Evolutionary conservation across 2,329 filamentous ascomycete species (phyloP).

Genomic region (Helotiales sp.): DNA sequence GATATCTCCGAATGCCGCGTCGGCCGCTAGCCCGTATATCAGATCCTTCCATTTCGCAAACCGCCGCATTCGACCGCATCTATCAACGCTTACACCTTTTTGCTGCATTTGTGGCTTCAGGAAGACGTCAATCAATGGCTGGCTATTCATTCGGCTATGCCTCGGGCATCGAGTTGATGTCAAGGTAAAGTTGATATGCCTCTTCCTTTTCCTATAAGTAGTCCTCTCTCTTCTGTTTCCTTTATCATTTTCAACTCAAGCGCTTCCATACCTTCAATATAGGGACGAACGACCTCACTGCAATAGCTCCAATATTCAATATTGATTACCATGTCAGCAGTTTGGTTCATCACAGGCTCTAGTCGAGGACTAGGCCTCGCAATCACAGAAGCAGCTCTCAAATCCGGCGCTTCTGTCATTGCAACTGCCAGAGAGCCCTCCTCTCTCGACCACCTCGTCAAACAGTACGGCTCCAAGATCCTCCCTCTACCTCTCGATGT

Average conservation of each 20-base stretch:
- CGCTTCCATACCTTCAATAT: background rate
- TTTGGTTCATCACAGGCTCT: slow-evolving; percentile 50
- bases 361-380: slow-evolving; percentile 47
- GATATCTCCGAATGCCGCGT: no score
- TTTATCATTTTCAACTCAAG: background rate
- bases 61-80: background rate
- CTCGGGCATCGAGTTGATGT: no score
- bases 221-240: background rate
- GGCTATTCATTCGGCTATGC: no score
- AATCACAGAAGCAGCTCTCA: slow-evolving; percentile 40
- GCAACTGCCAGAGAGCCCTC: slow-evolving; percentile 45
- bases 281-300: no score
- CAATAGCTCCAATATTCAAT: no score
- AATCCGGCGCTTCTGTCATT: slow-evolving; percentile 43
- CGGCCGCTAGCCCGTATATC: background rate
- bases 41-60: no score
- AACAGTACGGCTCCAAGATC: slow-evolving; percentile 45
- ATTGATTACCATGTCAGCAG: slow-evolving; percentile 26
- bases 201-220: background rate
- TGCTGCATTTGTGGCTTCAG: background rate
- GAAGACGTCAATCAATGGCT: background rate
- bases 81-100: background rate
- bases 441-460: slow-evolving; percentile 36
- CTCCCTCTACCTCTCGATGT: slow-evolving; percentile 52
- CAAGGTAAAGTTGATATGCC: no score